A percentile compares a stretch with the other conserved stretches of the same genome.
Evolutionary conservation across 768 basidiomycete species (phyloP).

Genomic region (Rhizopogon roseolus): DNA sequence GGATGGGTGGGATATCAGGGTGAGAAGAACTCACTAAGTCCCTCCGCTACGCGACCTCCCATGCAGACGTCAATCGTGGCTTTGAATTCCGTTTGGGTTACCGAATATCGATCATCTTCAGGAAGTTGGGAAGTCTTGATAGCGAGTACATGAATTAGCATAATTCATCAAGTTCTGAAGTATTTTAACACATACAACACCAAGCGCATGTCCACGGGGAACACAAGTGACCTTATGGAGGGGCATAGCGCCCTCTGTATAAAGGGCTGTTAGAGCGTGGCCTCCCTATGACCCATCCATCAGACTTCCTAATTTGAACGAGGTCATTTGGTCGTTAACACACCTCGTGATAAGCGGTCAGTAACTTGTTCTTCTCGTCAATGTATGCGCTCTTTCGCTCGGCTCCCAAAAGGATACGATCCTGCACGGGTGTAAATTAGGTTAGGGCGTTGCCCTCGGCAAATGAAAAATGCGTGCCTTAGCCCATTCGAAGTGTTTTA

Average conservation of each 20-base stretch:
- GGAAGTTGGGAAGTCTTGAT: slow-evolving; percentile 72
- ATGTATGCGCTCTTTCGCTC: slow-evolving; percentile 90
- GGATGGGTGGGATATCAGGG: slow-evolving; percentile 1
- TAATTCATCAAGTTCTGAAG: neutral
- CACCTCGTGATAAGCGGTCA: slow-evolving; percentile 96
- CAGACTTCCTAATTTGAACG: slow-evolving; percentile 1
- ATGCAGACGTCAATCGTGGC: slow-evolving; percentile 88
- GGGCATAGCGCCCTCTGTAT: slow-evolving; percentile 94
- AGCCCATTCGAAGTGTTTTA: slow-evolving; percentile 96
- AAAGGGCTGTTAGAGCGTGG: slow-evolving; percentile 90
- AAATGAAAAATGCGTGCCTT: slow-evolving; percentile 47
- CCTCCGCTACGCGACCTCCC: slow-evolving; percentile 95
- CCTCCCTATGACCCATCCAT: slow-evolving; percentile 56
- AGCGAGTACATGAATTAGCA: slow-evolving; percentile 10
- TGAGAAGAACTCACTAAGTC: slow-evolving; percentile 53
- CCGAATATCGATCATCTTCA: slow-evolving; percentile 68
- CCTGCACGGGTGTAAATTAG: slow-evolving; percentile 37
- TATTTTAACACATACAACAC: slow-evolving; percentile 52
- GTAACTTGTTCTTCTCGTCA: slow-evolving; percentile 77
- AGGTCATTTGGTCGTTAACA: slow-evolving; percentile 8
- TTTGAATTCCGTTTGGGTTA: slow-evolving; percentile 69
- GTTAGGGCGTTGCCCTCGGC: neutral
- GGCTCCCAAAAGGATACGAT: slow-evolving; percentile 95
- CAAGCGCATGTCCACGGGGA: slow-evolving; percentile 91
- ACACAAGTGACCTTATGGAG: slow-evolving; percentile 97